Evolutionary conservation across 2,329 filamentous ascomycete species (phyloP).

Genomic region (Botrytis pseudocinerea): DNA sequence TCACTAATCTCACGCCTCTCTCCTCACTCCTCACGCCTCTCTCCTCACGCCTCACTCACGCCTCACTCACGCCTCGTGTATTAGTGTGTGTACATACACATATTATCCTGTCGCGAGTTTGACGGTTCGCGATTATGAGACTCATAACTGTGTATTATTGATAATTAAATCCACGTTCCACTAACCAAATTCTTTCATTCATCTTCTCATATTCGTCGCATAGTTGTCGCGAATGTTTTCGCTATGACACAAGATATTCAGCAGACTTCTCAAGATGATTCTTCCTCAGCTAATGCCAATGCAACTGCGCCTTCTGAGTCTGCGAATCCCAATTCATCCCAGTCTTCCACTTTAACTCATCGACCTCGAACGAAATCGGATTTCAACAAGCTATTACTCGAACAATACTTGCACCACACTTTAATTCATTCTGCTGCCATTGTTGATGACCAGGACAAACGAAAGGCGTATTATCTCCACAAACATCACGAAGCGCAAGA

Average conservation of each 20-base stretch:
- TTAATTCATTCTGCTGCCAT: conserved; percentile 58
- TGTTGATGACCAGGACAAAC: conserved; percentile 50
- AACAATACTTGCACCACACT: conserved; percentile 66
- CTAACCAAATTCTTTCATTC: conserved; percentile 1
- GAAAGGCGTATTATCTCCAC: conserved; percentile 58
- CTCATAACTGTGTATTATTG: neutral
- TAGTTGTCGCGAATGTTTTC: conserved; percentile 37
- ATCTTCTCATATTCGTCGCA: neutral
- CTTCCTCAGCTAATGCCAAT: conserved; percentile 11
- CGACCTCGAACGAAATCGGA: conserved; percentile 37
- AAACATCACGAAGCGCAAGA: conserved; percentile 69
- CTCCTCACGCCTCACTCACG: neutral
- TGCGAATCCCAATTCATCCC: conserved; percentile 29
- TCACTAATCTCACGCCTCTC: conserved; percentile 9
- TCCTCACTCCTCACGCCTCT: neutral
- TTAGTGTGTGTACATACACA: neutral
- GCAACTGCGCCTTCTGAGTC: conserved; percentile 25
- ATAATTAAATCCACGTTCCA: neutral
- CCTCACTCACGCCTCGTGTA: conserved; percentile 9
- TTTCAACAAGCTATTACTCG: conserved; percentile 53
- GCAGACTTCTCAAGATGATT: conserved; percentile 30
- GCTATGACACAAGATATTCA: conserved; percentile 41
- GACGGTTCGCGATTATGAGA: conserved; percentile 15
- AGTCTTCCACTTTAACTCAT: conserved; percentile 34
- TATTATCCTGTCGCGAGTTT: conserved; percentile 2